These are phyloP conservation scores for Dimocarpus longan DNA, from an alignment of 345 rosid genomes.

Conservation along the genomic window DNA sequence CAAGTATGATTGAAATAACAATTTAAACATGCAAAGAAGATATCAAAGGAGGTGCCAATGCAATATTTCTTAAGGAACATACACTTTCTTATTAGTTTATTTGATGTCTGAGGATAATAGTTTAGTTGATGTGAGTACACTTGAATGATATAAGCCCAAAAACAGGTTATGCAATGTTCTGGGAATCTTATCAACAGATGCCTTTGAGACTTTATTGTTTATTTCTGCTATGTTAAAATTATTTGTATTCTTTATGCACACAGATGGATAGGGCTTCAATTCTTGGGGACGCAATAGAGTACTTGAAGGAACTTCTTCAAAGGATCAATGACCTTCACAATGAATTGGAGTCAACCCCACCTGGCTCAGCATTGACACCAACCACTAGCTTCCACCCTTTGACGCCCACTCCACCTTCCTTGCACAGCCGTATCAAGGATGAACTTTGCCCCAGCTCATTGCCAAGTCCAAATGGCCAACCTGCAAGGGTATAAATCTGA, in stretches of 20 bases:
- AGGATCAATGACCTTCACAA: conserved; percentile 91
- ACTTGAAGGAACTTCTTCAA: conserved; percentile 90
- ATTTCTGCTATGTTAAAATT: conserved; percentile 5
- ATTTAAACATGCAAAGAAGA: no score
- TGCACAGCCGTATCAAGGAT: conserved; percentile 78
- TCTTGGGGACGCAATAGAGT: conserved; percentile 93
- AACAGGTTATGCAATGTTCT: no score
- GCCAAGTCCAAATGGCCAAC: conserved; percentile 79
- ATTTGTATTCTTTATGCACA: conserved; percentile 7
- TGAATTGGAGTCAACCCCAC: conserved; percentile 72
- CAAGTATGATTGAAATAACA: no score
- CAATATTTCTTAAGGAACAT: no score
- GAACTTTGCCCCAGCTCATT: conserved; percentile 71
- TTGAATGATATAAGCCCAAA: no score
- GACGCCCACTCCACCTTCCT: conserved; percentile 76
- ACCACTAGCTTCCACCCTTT: conserved; percentile 66
- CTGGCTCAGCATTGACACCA: conserved; percentile 53
- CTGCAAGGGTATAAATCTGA: conserved; percentile 60
- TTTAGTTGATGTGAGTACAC: no score
- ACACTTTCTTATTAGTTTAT: no score
- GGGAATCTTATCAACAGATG: no score
- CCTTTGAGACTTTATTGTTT: not conserved
- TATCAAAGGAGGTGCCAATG: not conserved
- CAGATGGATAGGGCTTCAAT: conserved; percentile 99
- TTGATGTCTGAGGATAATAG: no score